Evolutionary conservation across 2,329 filamentous ascomycete species (phyloP).

Genomic region (Lecanicillium sp.): DNA sequence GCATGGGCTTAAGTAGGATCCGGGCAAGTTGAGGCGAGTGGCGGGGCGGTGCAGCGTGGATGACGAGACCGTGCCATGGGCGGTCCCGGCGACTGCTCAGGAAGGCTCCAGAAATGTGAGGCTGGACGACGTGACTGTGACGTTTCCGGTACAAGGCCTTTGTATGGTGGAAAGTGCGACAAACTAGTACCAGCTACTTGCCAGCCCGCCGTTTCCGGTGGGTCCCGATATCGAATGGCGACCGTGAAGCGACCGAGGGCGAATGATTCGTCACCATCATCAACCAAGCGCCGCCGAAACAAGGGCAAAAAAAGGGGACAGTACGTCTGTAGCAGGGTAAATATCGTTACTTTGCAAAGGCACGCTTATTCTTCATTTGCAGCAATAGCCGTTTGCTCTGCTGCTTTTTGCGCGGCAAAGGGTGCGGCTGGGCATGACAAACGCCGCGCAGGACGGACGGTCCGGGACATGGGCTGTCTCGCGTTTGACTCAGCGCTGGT

Average conservation of each 20-base stretch:
- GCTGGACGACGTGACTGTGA: conserved; percentile 7
- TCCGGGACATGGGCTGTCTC: too few relatives aligned
- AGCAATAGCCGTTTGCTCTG: too few relatives aligned
- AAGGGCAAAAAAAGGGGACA: not conserved
- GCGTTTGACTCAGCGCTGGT: too few relatives aligned
- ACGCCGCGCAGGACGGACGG: too few relatives aligned
- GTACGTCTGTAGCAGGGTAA: too few relatives aligned
- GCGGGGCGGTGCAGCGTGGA: conserved; percentile 19
- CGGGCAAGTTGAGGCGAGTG: conserved; percentile 18
- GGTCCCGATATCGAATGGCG: not conserved
- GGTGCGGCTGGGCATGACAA: too few relatives aligned
- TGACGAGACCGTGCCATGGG: conserved; percentile 14
- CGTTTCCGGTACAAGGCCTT: conserved; percentile 15
- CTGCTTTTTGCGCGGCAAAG: too few relatives aligned
- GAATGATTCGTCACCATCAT: too few relatives aligned
- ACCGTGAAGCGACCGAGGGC: too few relatives aligned
- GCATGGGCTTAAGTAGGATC: conserved; percentile 10
- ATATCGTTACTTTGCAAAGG: too few relatives aligned
- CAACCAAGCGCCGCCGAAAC: not conserved
- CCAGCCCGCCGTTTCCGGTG: conserved; percentile 4
- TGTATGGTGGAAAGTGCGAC: conserved; percentile 2
- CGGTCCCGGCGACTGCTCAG: conserved; percentile 11
- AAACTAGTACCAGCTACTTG: conserved; percentile 3
- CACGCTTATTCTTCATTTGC: too few relatives aligned
- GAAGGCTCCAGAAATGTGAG: conserved; percentile 30